These are phyloP conservation scores for Petunia axillaris DNA, from an alignment of 257 asterid genomes.

Conservation along the genomic window DNA sequence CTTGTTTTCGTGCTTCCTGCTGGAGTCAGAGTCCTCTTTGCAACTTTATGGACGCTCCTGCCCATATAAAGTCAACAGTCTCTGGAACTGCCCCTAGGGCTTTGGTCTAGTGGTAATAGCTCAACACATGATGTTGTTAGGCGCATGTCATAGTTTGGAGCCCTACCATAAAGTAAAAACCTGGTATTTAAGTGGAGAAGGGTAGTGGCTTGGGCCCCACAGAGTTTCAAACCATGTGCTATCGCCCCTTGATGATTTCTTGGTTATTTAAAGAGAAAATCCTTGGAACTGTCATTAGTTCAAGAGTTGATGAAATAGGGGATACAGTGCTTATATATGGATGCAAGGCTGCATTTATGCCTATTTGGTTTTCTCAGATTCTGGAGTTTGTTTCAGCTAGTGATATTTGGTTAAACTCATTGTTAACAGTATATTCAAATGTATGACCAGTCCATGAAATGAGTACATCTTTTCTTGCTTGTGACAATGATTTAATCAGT, in stretches of 20 bases:
- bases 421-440: not conserved
- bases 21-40: slow-evolving; percentile 16
- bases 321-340: not conserved
- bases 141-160: too few species aligned
- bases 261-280: not conserved
- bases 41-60: not conserved
- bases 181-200: too few species aligned
- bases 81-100: not conserved
- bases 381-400: slow-evolving; percentile 8
- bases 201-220: too few species aligned
- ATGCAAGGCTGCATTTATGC: not conserved
- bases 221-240: too few species aligned
- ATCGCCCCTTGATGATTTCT: too few species aligned
- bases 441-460: not conserved
- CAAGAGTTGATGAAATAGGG: not conserved
- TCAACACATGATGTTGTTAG: too few species aligned
- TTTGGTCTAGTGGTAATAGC: too few species aligned
- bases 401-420: not conserved
- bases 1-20: not conserved
- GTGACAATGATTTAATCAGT: not conserved
- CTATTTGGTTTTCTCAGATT: not conserved
- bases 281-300: not conserved
- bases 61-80: not conserved
- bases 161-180: too few species aligned
- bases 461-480: not conserved